Percentiles rank a stretch among this genome's conserved stretches.
phyloP scores from a whole-genome alignment of 305 asterid genomes.

The Fraxinus platypoda region DNA sequence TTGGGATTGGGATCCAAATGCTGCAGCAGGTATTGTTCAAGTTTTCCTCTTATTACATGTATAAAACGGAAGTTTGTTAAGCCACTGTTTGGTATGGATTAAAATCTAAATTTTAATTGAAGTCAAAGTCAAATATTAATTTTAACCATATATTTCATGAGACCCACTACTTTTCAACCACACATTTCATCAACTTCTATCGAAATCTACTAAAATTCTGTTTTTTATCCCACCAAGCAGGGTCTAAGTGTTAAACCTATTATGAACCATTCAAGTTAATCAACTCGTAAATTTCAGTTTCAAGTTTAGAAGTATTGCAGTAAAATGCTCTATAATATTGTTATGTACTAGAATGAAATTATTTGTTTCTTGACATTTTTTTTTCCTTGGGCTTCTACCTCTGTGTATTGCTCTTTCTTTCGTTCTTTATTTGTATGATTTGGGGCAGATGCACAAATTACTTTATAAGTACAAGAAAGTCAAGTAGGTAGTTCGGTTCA shows the following conservation, averaged over 20 bases:
- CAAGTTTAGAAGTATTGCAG: not conserved
- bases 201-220: not conserved
- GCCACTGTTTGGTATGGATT: not conserved
- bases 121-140: not conserved
- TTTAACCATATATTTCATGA: not conserved
- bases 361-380: not conserved
- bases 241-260: not conserved
- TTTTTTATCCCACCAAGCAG: not conserved
- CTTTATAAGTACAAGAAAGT: not conserved
- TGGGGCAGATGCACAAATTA: not conserved
- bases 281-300: not conserved
- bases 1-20: slow-evolving; percentile 76
- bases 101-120: too few relatives aligned
- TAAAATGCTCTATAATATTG: not conserved
- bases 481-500: not conserved
- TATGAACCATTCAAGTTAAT: not conserved
- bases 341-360: not conserved
- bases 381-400: not conserved
- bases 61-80: not conserved
- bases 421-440: not conserved
- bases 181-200: not conserved
- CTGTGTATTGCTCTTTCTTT: not conserved
- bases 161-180: not conserved
- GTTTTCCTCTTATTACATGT: not conserved
- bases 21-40: slow-evolving; percentile 68